Base-by-base conservation (phyloP, 2,329 filamentous ascomycete genomes). In the Westerdykella ornata region DNA sequence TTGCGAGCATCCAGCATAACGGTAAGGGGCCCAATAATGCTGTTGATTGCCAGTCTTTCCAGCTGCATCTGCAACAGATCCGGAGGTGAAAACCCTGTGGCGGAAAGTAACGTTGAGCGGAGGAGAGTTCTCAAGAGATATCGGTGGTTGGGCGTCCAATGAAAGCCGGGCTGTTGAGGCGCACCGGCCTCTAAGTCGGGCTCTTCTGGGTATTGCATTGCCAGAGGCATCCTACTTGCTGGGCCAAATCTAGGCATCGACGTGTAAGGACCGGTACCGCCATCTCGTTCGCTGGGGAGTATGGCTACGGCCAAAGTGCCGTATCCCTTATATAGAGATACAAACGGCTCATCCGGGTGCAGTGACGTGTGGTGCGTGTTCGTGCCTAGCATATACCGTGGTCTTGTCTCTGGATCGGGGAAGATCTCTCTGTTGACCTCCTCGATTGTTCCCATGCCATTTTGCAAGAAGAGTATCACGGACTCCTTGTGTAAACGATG, bases 381-480 rank as follows among this genome's bases (percentile, higher is more conserved):
- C 48, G 82, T 72, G 7, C 85, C 87, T 19, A 88, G 65, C 44
- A 96, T 73, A 53, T 94, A 95, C 41, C 78, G 79, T 2, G 92
- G 92, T 18, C 85, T 76, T 1, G 68, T 71, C 1, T 67, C 61
- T 0, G 77, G 72, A 46, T 89, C 76, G 0, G 78, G 74, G 52
- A 95, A 96, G 19, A 94, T 63, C 9, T 75, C 65, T 26, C 74
- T 66, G 53, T 87, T 88, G 31, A 96, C 74, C 37, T 81, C 76
- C 37, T 97, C 88, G n/a, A 88, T 72, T 1, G 88, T 71, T 1
- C 92, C 90, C 65, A 97, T 78, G 1, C 89, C 88, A 47, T 90
- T 85, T 42, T 88, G 84, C 42, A 94, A 64, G 41, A 94, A 76
- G 44, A 85, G 80, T 6, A 95, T 75, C 0, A 86, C 85, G 1